A percentile compares a stretch with the other conserved stretches of the same genome.
Conservation (phyloP, 768 basidiomycete genomes). For the Phlegmacium glaucopus region DNA sequence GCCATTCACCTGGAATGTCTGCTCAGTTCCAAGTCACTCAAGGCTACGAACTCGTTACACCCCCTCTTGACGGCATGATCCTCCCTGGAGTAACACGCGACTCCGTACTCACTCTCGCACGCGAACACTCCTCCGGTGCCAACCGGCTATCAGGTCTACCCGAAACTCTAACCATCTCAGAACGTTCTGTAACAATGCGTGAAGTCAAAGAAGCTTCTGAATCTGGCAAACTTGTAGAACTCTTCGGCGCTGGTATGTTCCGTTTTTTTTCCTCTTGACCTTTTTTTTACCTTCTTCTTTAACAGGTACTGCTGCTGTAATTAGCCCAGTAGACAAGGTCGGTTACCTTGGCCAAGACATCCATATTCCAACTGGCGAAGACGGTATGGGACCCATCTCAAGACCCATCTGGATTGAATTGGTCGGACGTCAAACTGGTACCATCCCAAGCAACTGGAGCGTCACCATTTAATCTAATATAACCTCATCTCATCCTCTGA, state of each 20-base stretch:
- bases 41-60: constrained; percentile 84
- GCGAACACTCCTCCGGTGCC: constrained; percentile 53
- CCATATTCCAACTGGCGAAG: constrained; percentile 57
- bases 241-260: constrained; percentile 73
- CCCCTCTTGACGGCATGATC: constrained; percentile 88
- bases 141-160: constrained; percentile 48
- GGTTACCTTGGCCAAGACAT: constrained; percentile 69
- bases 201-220: constrained; percentile 61
- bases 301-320: constrained; percentile 74
- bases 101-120: constrained; percentile 70
- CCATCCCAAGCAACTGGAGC: constrained; percentile 78
- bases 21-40: constrained; percentile 12
- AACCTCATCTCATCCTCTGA: neutral
- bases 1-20: neutral
- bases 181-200: constrained; percentile 72
- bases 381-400: constrained; percentile 81
- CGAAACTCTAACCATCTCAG: constrained; percentile 53
- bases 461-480: constrained; percentile 35
- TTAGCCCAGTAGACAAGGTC: constrained; percentile 68
- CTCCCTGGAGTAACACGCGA: constrained; percentile 91
- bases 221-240: constrained; percentile 70
- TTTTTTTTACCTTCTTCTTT: constrained; percentile 18
- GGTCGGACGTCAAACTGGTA: constrained; percentile 78
- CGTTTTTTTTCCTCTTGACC: neutral
- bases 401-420: constrained; percentile 68